Evolutionary conservation across 2,329 filamentous ascomycete species (phyloP).

Genomic region (Monosporascus sp.): DNA sequence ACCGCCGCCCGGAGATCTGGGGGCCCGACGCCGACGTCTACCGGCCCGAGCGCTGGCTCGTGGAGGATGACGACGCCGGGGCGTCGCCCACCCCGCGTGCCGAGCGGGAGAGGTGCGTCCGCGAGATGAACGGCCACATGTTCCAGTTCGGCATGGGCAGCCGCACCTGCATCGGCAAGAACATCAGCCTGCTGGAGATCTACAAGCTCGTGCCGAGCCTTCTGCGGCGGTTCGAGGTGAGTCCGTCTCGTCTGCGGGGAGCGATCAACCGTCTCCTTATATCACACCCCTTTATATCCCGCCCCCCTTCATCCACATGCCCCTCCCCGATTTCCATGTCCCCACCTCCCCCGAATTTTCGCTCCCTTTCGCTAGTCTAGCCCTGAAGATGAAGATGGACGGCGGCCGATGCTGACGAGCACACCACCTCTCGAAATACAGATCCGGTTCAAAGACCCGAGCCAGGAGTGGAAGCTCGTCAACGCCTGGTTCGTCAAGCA

Average conservation of each 20-base stretch:
- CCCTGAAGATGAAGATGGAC: too few species aligned
- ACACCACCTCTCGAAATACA: slow-evolving; percentile 16
- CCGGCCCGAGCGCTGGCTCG: slow-evolving; percentile 63
- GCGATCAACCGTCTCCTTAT: background rate
- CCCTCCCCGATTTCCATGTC: background rate
- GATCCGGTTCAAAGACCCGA: slow-evolving; percentile 49
- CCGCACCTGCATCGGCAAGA: slow-evolving; percentile 65
- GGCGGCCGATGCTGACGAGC: background rate
- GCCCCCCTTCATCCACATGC: background rate
- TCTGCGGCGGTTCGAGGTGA: slow-evolving; percentile 58
- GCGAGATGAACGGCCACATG: slow-evolving; percentile 65
- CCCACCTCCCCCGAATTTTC: background rate
- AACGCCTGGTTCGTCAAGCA: slow-evolving; percentile 63
- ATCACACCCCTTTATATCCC: too few species aligned
- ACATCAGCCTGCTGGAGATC: slow-evolving; percentile 57
- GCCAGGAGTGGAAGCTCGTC: slow-evolving; percentile 50
- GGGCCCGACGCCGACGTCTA: slow-evolving; percentile 61
- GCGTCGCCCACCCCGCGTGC: slow-evolving; percentile 15
- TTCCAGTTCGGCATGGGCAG: slow-evolving; percentile 69
- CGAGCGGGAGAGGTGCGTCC: slow-evolving; percentile 47
- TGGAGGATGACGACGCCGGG: slow-evolving; percentile 28
- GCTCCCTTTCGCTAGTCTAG: too few species aligned
- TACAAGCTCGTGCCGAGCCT: slow-evolving; percentile 58
- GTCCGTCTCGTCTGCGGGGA: slow-evolving; percentile 10
- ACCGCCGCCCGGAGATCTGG: slow-evolving; percentile 62